phyloP scores from a whole-genome alignment of 1,139 yeast species.

The Tardiomyces blankii region DNA sequence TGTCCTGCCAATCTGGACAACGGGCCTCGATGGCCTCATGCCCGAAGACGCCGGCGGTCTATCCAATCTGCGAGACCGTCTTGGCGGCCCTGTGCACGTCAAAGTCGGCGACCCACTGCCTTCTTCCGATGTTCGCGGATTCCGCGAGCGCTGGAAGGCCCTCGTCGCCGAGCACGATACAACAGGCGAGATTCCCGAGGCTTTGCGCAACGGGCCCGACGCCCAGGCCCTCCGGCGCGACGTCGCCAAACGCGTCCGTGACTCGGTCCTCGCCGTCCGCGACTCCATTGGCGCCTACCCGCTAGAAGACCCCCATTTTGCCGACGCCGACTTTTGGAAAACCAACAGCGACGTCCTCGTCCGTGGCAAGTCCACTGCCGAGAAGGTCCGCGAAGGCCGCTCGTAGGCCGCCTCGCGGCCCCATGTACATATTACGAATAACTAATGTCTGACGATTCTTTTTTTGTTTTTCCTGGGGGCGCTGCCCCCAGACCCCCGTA shows the following conservation, averaged over 20 bases:
- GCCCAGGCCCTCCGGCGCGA: constrained; percentile 56
- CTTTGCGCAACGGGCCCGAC: constrained; percentile 48
- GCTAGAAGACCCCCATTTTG: constrained; percentile 39
- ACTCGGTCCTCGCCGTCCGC: constrained; percentile 51
- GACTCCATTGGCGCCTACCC: constrained; percentile 35
- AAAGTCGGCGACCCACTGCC: constrained; percentile 64
- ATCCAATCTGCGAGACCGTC: constrained; percentile 25
- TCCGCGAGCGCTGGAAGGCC: constrained; percentile 56
- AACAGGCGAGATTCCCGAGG: constrained; percentile 43
- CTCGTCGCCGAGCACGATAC: constrained; percentile 39
- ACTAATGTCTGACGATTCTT: too few species aligned
- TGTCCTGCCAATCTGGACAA: constrained; percentile 77
- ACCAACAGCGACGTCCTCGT: constrained; percentile 1
- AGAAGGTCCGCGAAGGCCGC: not conserved
- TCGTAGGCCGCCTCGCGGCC: not conserved
- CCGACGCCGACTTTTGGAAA: constrained; percentile 63
- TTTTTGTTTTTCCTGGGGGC: too few species aligned
- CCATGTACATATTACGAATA: too few species aligned
- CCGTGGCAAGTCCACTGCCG: not conserved
- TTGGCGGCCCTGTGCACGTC: constrained; percentile 59
- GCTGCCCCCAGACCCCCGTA: too few species aligned
- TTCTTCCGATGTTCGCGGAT: constrained; percentile 46
- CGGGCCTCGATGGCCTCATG: constrained; percentile 78
- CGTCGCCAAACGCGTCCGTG: constrained; percentile 59
- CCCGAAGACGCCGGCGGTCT: constrained; percentile 42